Evolutionary conservation across 2,329 filamentous ascomycete genomes (phyloP), one percentile per base, ranked within the genome.

Genomic region (Gyromitra esculenta): DNA sequence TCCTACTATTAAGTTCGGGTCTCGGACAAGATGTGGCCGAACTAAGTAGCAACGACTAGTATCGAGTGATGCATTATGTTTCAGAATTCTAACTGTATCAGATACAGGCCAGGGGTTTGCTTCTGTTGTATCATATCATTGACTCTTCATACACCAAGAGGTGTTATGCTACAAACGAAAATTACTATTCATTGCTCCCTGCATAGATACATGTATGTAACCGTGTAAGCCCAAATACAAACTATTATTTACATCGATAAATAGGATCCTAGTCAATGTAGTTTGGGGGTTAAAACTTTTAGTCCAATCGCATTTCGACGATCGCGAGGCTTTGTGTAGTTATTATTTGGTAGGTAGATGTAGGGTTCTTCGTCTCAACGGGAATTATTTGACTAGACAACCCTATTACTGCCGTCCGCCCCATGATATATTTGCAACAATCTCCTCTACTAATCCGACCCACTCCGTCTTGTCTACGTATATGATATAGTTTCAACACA

Each of bases 21-120:
- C 54, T 71, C 57, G 67, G 67, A n/a, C 5, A 54, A 71, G 45
- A 37, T 60, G 11, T 56, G 31, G 18, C 67, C 67, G 67, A 62
- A 57, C 15, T 37, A n/a, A 15, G 43, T 39, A 25, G 9, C 8
- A 31, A 5, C 6, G 8, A 18, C 31, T 57, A 13, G 13, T 18
- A 35, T 41, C 57, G 57, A 60, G 68, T 71, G 59, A 71, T 56
- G 56, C 15, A 45, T 35, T 21, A 15, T 71, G 57, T n/a, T 50
- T 63, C 48, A 9, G 2, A 13, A 5, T 39, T 56, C 3, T n/a
- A n/a, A 18, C 15, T 39, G 11, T 37, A 45, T 60, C 25, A 37
- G 1, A 25, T 39, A 62, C 5, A 52, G 31, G 0, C 41, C 9
- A 31, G 31, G 54, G 25, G 37, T 6, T 59, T 37, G 4, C 9